phyloP scores from a whole-genome alignment of 2,329 filamentous ascomycete genomes.

The Lojkania enalia region DNA sequence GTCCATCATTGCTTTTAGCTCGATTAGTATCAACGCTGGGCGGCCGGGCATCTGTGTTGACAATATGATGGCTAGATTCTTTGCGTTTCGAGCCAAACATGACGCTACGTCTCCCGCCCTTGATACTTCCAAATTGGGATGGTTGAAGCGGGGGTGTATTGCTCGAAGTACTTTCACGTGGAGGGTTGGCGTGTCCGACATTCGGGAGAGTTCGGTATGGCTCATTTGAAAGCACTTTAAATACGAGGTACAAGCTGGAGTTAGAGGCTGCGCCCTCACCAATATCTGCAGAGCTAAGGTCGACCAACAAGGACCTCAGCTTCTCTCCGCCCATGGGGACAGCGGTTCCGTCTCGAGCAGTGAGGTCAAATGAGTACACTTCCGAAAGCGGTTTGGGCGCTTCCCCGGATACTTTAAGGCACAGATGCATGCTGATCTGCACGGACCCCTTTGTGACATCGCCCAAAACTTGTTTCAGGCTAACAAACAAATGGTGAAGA shows the following conservation, averaged over 20 bases:
- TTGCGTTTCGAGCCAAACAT: constrained; percentile 71
- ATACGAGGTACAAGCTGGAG: constrained; percentile 78
- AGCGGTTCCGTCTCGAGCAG: constrained; percentile 71
- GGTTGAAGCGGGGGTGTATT: constrained; percentile 29
- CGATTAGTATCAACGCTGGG: constrained; percentile 30
- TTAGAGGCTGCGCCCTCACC: constrained; percentile 66
- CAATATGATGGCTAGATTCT: constrained; percentile 35
- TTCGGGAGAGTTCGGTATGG: constrained; percentile 36
- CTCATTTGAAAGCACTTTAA: constrained; percentile 71
- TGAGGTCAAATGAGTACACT: constrained; percentile 77
- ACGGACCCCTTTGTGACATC: constrained; percentile 75
- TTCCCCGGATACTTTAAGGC: constrained; percentile 68
- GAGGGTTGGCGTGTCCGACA: constrained; percentile 33
- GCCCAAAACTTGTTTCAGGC: constrained; percentile 80
- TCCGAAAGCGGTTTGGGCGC: constrained; percentile 74
- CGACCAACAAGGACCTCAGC: constrained; percentile 84
- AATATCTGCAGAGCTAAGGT: constrained; percentile 76
- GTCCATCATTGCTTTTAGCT: constrained; percentile 27
- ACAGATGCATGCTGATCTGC: constrained; percentile 73
- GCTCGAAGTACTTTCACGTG: constrained; percentile 32
- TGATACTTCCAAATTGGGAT: constrained; percentile 41
- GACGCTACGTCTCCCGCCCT: constrained; percentile 52
- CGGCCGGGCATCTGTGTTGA: constrained; percentile 24
- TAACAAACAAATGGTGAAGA: constrained; percentile 80
- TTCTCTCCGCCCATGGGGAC: constrained; percentile 66